Evolutionary conservation across 2,329 filamentous ascomycete genomes (phyloP), one percentile per base, ranked within the genome.

Genomic region (Phyllosticta citrichinensis): DNA sequence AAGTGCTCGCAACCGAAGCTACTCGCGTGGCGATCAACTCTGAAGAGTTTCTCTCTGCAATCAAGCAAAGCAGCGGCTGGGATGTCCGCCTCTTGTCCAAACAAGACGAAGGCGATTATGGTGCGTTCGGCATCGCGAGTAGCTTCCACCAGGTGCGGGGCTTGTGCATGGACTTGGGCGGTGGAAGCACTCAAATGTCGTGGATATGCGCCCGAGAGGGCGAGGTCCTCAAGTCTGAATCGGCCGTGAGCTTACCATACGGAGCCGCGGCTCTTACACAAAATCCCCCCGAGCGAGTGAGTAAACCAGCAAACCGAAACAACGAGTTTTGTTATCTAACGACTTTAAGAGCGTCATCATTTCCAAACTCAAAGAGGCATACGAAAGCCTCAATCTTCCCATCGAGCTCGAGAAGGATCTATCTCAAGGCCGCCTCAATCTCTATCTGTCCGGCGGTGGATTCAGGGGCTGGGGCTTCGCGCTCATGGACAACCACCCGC

Each of bases 391-490:
- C 4, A 73, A 79, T 5, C 74, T 88, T 0, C 83, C 92, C 0
- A 69, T 74, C 12, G 74, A 79, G 17, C 72, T 85, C 20, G 20
- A 40, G 14, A 40, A 51, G 10, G 50, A 33, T 3, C n/a, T 22
- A 19, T 30, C 47, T 8, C 67, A 77, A 1, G 77, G 77, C 1
- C 81, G 81, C 4, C 79, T 91, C 62, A 84, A 87, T 35, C 78
- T 96, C 9, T 96, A 92, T 71, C 84, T 97, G 62, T 96, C 89
- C 64, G 92, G 92, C 52, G 92, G 92, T 24, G 92, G 92, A 0
- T 96, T 96, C 70, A 81, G 92, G 40, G 92, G 92, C 17, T 96
- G 95, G 79, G 92, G 91, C 6, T 95, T 90, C 73, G 85, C 96
- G 69, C 80, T 96, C 58, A 92, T 96, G 87, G 86, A 88, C 70